Conservation (phyloP, 495 filamentous ascomycete species). For the Poronia punctata region DNA sequence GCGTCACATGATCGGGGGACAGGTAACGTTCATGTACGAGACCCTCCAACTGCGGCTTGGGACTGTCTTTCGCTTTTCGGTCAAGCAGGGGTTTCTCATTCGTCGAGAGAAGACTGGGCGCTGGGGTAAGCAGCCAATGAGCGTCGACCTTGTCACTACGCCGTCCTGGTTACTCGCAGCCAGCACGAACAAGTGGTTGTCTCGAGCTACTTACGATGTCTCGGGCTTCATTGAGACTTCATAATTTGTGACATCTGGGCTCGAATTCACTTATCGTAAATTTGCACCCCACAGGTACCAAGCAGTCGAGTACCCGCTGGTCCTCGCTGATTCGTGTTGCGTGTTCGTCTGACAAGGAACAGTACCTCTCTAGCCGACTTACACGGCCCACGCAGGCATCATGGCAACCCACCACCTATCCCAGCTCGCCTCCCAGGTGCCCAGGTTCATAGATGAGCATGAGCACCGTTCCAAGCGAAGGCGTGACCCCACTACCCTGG, state of each 20-base stretch:
- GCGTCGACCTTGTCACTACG: constrained; percentile 3
- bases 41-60: constrained; percentile 10
- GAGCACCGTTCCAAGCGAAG: constrained; percentile 17
- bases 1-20: constrained; percentile 27
- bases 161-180: constrained; percentile 24
- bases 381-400: constrained; percentile 31
- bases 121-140: constrained; percentile 10
- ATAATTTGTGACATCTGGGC: constrained; percentile 27
- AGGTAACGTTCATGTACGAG: constrained; percentile 18
- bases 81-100: constrained; percentile 12
- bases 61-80: constrained; percentile 12
- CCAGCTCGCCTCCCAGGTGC: constrained; percentile 27
- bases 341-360: constrained; percentile 30
- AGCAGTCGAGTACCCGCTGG: constrained; percentile 26
- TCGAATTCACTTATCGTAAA: constrained; percentile 31
- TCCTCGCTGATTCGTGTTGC: constrained; percentile 31
- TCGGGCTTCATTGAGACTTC: constrained; percentile 31
- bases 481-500: constrained; percentile 21
- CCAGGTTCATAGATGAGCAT: constrained; percentile 27
- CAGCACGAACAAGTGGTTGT: constrained; percentile 26
- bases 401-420: constrained; percentile 25
- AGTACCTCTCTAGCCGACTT: constrained; percentile 31
- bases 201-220: constrained; percentile 30
- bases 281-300: constrained; percentile 30
- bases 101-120: constrained; percentile 10